A percentile compares a stretch with the other conserved stretches of the same genome.
Evolutionary conservation across 2,329 filamentous ascomycete genomes (phyloP).

Genomic region (Diaporthe capsici): DNA sequence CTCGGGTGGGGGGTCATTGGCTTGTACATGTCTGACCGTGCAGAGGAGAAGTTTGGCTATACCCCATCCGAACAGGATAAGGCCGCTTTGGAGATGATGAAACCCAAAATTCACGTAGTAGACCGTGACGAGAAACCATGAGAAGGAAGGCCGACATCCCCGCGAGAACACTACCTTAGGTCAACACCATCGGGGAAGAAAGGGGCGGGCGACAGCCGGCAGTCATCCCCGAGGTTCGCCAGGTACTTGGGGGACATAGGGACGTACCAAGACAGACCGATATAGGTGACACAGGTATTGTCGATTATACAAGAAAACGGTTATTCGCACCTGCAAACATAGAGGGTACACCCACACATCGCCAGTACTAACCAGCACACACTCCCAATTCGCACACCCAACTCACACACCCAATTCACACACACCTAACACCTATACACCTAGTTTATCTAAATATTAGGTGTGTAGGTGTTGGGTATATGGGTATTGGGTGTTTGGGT

Average conservation of each 20-base stretch:
- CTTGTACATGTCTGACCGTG: constrained; percentile 79
- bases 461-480: too few species aligned
- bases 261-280: neutral
- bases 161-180: neutral
- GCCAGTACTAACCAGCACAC: too few species aligned
- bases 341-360: too few species aligned
- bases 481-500: too few species aligned
- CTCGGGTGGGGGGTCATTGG: constrained; percentile 83
- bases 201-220: neutral
- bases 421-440: too few species aligned
- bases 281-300: neutral
- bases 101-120: constrained; percentile 74
- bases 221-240: neutral
- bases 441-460: too few species aligned
- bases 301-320: neutral
- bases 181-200: neutral
- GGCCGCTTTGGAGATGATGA: constrained; percentile 71
- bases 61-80: constrained; percentile 81
- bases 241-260: neutral
- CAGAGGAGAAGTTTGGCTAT: constrained; percentile 81
- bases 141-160: neutral
- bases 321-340: too few species aligned
- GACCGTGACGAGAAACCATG: constrained; percentile 59
- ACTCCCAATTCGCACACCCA: too few species aligned
- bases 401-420: too few species aligned